These are phyloP conservation scores for Baorangia bicolor DNA, from an alignment of 768 basidiomycete genomes.

Conservation along the genomic window DNA sequence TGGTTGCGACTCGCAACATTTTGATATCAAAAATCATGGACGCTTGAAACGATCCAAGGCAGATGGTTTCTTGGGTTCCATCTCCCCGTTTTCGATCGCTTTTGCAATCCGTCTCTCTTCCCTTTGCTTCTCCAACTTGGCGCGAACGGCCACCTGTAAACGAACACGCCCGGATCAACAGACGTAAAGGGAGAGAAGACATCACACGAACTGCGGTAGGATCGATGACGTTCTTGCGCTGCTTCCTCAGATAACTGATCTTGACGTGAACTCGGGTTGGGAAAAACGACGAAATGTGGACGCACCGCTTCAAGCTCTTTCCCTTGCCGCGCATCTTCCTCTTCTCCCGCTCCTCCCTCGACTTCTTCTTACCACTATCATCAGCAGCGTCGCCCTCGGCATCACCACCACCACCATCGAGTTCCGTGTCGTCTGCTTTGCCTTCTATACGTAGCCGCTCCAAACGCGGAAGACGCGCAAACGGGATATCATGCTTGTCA, in stretches of 20 bases:
- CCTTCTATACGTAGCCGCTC: constrained; percentile 63
- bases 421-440: constrained; percentile 69
- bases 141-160: constrained; percentile 56
- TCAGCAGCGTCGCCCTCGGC: constrained; percentile 39
- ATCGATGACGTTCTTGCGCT: constrained; percentile 94
- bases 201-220: constrained; percentile 57
- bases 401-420: constrained; percentile 28
- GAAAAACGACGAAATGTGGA: neutral
- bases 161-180: neutral
- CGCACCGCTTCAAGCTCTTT: constrained; percentile 78
- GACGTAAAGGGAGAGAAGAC: neutral
- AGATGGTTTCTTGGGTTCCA: constrained; percentile 32
- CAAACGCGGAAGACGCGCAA: constrained; percentile 71
- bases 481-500: constrained; percentile 52
- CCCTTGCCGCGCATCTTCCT: constrained; percentile 85
- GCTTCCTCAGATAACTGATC: constrained; percentile 72
- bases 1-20: neutral
- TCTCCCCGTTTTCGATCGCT: constrained; percentile 34
- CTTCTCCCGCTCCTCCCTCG: constrained; percentile 48
- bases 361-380: constrained; percentile 27
- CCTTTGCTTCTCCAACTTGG: constrained; percentile 60
- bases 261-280: neutral
- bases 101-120: constrained; percentile 42
- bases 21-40: constrained; percentile 10
- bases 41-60: constrained; percentile 37